Percentiles rank a stretch among this genome's conserved stretches.
These are phyloP conservation scores for Aspergillus unguis DNA, from an alignment of 2,329 filamentous ascomycete genomes.

Conservation along the genomic window DNA sequence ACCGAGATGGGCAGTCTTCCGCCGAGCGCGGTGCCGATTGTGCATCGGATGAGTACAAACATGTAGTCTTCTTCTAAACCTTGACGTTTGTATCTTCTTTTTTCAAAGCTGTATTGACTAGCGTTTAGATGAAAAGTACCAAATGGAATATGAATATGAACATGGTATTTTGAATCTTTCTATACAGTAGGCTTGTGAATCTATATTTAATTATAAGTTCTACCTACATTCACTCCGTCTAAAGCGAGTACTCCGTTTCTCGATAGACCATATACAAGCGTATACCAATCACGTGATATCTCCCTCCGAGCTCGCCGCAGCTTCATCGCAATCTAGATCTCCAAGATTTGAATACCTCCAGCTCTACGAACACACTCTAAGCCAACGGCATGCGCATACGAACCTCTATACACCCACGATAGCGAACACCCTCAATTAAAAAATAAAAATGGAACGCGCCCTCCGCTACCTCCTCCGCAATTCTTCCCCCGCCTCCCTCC, in stretches of 20 bases:
- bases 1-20: conserved; percentile 87
- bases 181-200: no score
- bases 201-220: no score
- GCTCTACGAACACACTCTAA: not conserved
- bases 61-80: conserved; percentile 17
- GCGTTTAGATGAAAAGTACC: no score
- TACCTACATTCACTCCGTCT: conserved; percentile 1
- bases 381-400: not conserved
- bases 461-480: conserved; percentile 27
- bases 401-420: not conserved
- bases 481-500: conserved; percentile 9
- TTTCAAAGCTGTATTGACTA: no score
- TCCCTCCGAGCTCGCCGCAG: conserved; percentile 4
- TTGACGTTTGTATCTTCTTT: no score
- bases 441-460: conserved; percentile 26
- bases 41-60: conserved; percentile 58
- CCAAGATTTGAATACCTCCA: not conserved
- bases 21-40: conserved; percentile 77
- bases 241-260: no score
- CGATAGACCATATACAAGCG: conserved; percentile 2
- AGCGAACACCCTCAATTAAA: not conserved
- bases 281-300: conserved; percentile 9
- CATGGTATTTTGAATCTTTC: no score
- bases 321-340: not conserved
- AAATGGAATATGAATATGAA: no score